A percentile compares a stretch with the other conserved stretches of the same genome.
Evolutionary conservation across 164 flowering plant genomes (phyloP).

Genomic region (Stephania japonica): DNA sequence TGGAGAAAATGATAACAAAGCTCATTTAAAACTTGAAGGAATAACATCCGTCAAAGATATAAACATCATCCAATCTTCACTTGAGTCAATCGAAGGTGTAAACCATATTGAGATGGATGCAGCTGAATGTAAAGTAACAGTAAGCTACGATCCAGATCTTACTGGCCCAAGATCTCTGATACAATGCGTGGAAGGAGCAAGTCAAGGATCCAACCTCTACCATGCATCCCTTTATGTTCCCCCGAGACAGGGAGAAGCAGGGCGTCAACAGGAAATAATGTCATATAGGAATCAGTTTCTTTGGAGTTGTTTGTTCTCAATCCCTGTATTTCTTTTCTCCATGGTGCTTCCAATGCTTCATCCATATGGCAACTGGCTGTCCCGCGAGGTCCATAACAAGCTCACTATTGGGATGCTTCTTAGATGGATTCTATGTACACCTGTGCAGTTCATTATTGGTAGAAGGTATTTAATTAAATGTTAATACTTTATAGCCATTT

Average conservation of each 20-base stretch:
- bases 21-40: slow-evolving; percentile 64
- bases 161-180: slow-evolving; percentile 84
- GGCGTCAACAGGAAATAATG: slow-evolving; percentile 45
- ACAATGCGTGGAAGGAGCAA: slow-evolving; percentile 47
- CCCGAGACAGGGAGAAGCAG: slow-evolving; percentile 59
- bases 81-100: slow-evolving; percentile 61
- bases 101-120: slow-evolving; percentile 61
- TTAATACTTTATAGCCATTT: background rate
- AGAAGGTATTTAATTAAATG: slow-evolving; percentile 41
- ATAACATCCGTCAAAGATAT: slow-evolving; percentile 42
- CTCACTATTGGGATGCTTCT: slow-evolving; percentile 71
- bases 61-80: slow-evolving; percentile 30
- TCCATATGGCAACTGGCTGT: slow-evolving; percentile 80
- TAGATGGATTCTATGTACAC: slow-evolving; percentile 84
- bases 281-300: slow-evolving; percentile 58
- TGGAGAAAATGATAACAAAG: slow-evolving; percentile 65
- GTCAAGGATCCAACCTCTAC: slow-evolving; percentile 37
- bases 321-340: slow-evolving; percentile 70
- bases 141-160: slow-evolving; percentile 65
- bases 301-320: slow-evolving; percentile 73
- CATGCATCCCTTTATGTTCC: slow-evolving; percentile 56
- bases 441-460: slow-evolving; percentile 85
- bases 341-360: slow-evolving; percentile 94
- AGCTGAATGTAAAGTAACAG: slow-evolving; percentile 38
- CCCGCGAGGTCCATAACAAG: slow-evolving; percentile 55